Conservation (phyloP, 768 basidiomycete species). For the Suillus lakei region DNA sequence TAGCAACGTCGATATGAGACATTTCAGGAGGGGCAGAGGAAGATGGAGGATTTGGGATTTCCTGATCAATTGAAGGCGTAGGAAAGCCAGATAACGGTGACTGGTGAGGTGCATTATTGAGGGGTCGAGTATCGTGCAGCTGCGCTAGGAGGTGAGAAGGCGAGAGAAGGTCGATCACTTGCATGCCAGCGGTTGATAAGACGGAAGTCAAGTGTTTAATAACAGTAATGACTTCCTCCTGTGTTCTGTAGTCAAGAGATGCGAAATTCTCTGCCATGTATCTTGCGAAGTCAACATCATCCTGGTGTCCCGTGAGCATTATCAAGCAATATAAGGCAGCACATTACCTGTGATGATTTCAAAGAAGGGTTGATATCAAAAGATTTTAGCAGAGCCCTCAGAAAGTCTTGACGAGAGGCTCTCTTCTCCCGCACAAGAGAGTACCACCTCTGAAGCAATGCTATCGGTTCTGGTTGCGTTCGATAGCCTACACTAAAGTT, state of each 20-base stretch:
- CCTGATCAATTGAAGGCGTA: conserved; percentile 9
- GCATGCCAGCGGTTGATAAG: conserved; percentile 81
- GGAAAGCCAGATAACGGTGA: not conserved
- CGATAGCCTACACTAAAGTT: conserved; percentile 59
- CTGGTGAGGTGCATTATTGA: conserved; percentile 13
- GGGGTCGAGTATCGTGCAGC: conserved; percentile 44
- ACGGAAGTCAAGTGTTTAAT: conserved; percentile 78
- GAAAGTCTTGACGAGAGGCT: conserved; percentile 81
- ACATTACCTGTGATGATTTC: conserved; percentile 59
- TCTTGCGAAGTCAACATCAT: conserved; percentile 83
- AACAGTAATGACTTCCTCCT: conserved; percentile 89
- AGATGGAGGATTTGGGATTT: not conserved
- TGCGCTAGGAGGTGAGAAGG: conserved; percentile 73
- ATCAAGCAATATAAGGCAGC: not conserved
- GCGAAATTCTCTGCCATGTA: conserved; percentile 97
- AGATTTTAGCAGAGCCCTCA: conserved; percentile 79
- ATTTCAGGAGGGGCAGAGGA: not conserved
- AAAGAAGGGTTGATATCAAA: conserved; percentile 74
- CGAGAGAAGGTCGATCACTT: conserved; percentile 74
- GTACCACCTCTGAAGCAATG: conserved; percentile 91
- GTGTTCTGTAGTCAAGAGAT: conserved; percentile 91
- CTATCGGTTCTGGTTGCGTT: conserved; percentile 63
- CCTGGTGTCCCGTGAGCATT: conserved; percentile 42
- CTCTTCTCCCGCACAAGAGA: conserved; percentile 90
- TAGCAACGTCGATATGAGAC: conserved; percentile 20